A percentile compares a stretch with the other conserved stretches of the same genome.
These are phyloP conservation scores for Globisporangium spiculum DNA, from an alignment of 352 stramenopile species.

Conservation along the genomic window DNA sequence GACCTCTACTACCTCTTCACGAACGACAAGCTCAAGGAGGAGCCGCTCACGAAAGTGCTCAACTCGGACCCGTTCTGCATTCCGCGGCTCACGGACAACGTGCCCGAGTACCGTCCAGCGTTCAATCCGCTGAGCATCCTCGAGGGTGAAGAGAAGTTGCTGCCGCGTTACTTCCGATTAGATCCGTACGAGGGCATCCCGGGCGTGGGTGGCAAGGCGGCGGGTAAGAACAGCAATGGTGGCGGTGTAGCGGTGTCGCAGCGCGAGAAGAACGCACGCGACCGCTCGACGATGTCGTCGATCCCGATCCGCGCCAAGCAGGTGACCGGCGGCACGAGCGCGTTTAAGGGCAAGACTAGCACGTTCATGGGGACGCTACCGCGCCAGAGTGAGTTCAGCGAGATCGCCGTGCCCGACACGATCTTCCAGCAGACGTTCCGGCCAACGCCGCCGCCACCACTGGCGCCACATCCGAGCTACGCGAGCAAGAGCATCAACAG, in stretches of 20 bases:
- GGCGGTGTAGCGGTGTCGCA: neutral
- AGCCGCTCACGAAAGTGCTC: constrained; percentile 44
- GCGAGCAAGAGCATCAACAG: constrained; percentile 16
- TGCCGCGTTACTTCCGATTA: constrained; percentile 59
- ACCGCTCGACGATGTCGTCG: constrained; percentile 10
- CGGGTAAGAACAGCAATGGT: neutral
- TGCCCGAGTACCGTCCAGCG: constrained; percentile 57
- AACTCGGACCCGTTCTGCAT: constrained; percentile 70
- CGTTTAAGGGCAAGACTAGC: constrained; percentile 34
- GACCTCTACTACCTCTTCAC: constrained; percentile 64
- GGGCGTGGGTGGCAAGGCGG: constrained; percentile 4
- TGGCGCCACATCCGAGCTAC: constrained; percentile 18
- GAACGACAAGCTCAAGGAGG: constrained; percentile 62
- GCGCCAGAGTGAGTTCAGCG: constrained; percentile 45
- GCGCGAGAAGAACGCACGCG: constrained; percentile 11
- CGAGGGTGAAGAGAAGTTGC: constrained; percentile 60
- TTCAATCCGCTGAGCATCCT: constrained; percentile 77
- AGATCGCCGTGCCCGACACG: constrained; percentile 48
- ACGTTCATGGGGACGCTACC: constrained; percentile 63
- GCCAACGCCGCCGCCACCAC: constrained; percentile 12
- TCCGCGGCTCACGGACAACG: constrained; percentile 69
- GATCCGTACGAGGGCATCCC: constrained; percentile 34
- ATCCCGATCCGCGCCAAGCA: constrained; percentile 11
- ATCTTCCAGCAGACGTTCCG: constrained; percentile 38
- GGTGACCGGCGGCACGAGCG: neutral